These are phyloP conservation scores for Talaromyces sp. DNA, from an alignment of 2,329 filamentous ascomycete species.

Conservation along the genomic window DNA sequence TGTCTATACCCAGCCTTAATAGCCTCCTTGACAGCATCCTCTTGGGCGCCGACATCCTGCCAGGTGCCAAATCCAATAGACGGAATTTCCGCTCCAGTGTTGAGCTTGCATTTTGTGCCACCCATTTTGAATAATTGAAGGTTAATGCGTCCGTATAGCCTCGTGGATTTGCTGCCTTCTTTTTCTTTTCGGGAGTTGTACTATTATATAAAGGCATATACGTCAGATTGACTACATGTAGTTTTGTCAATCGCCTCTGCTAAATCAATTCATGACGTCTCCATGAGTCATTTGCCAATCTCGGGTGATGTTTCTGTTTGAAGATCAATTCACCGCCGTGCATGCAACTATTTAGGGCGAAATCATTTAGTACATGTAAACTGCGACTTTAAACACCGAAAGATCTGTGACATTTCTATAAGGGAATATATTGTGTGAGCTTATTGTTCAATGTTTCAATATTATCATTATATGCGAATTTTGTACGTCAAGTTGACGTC, in stretches of 20 bases:
- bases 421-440: too few relatives aligned
- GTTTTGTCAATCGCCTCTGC: neutral
- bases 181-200: neutral
- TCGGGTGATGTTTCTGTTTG: neutral
- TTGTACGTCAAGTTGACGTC: neutral
- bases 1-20: slow-evolving; percentile 51
- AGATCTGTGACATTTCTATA: neutral
- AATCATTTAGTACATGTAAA: neutral
- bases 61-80: slow-evolving; percentile 51
- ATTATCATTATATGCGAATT: neutral
- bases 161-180: neutral
- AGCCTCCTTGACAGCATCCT: slow-evolving; percentile 43
- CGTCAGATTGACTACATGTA: neutral
- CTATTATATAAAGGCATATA: neutral
- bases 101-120: slow-evolving; percentile 38
- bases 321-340: neutral
- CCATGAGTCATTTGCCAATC: neutral
- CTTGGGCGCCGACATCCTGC: slow-evolving; percentile 48
- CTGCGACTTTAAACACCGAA: neutral
- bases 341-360: neutral
- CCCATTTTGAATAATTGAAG: slow-evolving; percentile 8
- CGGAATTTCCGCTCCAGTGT: slow-evolving; percentile 44
- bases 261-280: neutral
- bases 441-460: neutral
- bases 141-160: neutral